Evolutionary conservation across 257 asterid genomes (phyloP).

Genomic region (Craterostigma plantagineum): DNA sequence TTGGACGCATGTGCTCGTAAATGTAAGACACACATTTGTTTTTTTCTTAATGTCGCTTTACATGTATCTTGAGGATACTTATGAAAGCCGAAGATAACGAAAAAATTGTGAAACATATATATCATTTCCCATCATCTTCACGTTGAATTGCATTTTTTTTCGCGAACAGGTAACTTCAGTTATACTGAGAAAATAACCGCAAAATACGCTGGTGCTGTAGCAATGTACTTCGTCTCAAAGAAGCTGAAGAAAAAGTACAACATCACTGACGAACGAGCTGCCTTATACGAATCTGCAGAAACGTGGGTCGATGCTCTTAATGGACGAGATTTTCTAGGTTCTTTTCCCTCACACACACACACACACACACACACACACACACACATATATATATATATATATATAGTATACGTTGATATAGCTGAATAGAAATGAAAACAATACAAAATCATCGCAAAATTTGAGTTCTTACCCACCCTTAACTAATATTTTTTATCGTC

Average conservation of each 20-base stretch:
- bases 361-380: no score
- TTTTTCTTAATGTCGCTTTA: no score
- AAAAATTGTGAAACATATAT: no score
- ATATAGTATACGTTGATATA: no score
- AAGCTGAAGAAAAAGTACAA: constrained; percentile 63
- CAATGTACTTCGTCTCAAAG: constrained; percentile 83
- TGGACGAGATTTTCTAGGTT: constrained; percentile 82
- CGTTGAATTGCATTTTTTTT: not conserved
- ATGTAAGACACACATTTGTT: no score
- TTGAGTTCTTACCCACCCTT: not conserved
- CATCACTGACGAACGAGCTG: constrained; percentile 72
- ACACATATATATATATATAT: not conserved
- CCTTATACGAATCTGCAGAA: constrained; percentile 88
- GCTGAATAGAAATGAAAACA: not conserved
- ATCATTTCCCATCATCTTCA: not conserved
- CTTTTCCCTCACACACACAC: no score
- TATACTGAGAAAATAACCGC: constrained; percentile 56
- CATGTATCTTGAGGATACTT: no score
- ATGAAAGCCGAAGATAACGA: no score
- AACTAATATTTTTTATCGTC: not conserved
- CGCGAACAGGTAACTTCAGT: constrained; percentile 72
- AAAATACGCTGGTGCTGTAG: constrained; percentile 81
- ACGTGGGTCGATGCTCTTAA: constrained; percentile 81
- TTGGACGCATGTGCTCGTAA: no score
- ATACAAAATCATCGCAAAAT: not conserved